phyloP scores from a whole-genome alignment of 2,329 filamentous ascomycete genomes.

The Penicillium sp. region DNA sequence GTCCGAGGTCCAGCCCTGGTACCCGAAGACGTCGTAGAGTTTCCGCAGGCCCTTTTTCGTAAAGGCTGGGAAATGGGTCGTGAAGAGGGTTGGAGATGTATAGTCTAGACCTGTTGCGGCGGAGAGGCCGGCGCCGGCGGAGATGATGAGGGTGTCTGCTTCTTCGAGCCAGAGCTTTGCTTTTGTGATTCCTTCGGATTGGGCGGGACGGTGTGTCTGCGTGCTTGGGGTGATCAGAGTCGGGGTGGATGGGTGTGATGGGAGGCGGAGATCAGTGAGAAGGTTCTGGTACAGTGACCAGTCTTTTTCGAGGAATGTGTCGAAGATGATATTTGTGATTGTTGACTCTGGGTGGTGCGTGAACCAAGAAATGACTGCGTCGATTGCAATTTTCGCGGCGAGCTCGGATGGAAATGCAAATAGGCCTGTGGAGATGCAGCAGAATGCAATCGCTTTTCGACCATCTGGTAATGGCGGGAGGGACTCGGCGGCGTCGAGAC shows the following conservation, averaged over 20 bases:
- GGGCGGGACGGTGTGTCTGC: neutral
- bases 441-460: slow-evolving; percentile 18
- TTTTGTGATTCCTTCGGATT: slow-evolving; percentile 3
- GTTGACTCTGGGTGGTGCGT: slow-evolving; percentile 7
- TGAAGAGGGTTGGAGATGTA: slow-evolving; percentile 21
- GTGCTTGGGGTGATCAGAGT: neutral
- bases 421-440: slow-evolving; percentile 23
- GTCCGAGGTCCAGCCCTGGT: slow-evolving; percentile 12
- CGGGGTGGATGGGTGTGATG: too few relatives aligned
- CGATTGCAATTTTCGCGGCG: slow-evolving; percentile 15
- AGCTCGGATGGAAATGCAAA: slow-evolving; percentile 20
- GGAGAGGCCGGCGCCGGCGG: slow-evolving; percentile 20
- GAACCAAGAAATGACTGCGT: slow-evolving; percentile 14
- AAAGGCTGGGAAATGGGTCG: slow-evolving; percentile 23
- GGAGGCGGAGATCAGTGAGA: neutral
- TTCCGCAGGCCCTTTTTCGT: slow-evolving; percentile 25
- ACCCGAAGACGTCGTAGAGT: slow-evolving; percentile 20
- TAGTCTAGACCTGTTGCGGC: slow-evolving; percentile 23
- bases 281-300: slow-evolving; percentile 10
- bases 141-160: slow-evolving; percentile 19
- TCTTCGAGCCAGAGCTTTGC: slow-evolving; percentile 14
- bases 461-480: slow-evolving; percentile 12
- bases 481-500: slow-evolving; percentile 10
- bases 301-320: slow-evolving; percentile 18
- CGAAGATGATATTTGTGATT: slow-evolving; percentile 21